Base-by-base conservation (phyloP, 805 yeast genomes). In the Maudiozyma turicensis region DNA sequence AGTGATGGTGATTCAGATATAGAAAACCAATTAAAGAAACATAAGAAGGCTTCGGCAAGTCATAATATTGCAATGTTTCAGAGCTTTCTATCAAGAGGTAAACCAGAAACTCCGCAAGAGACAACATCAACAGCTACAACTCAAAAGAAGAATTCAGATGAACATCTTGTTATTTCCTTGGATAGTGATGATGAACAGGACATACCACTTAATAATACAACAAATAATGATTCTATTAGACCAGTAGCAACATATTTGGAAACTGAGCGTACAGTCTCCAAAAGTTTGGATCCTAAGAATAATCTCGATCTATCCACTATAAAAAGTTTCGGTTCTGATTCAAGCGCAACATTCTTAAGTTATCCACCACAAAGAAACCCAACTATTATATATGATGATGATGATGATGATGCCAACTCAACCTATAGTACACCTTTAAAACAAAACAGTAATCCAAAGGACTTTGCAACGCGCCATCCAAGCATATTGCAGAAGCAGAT, bases 141-240 rank as follows among this genome's bases (percentile, higher is more conserved):
- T 5, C 1, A 35, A n/a, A 15, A 35, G 6, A 15, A 13, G 14
- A 20, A 20, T 20, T 2, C 26, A 20, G 38, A 8, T 15, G 49
- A 43, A 40, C 46, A 72, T 1, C 50, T 67, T 10, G 37, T 50
- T 15, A 75, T 78, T 3, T 70, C 74, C 0, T 61, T 79, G 35
- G 81, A 76, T 51, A 76, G 79, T 53, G 80, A 73, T 37, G 75
- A 69, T 9, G 75, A 69, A 20, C 26, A 20, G 4, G 26, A 20
- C 26, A 20, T 2, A 4, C 26, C 26, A 20, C 26, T 2, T 20
- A 20, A 20, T 20, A 20, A 20, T 20, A 20, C 26, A 20, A 20
- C 26, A 20, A 20, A 20, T 20, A 20, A 20, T 20, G 26, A 20
- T 20, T 20, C 26, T 20, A 20, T 20, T 20, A 20, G 26, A 20